Evolutionary conservation across 2,329 filamentous ascomycete genomes (phyloP).

Genomic region (Hypoxylon sp.): DNA sequence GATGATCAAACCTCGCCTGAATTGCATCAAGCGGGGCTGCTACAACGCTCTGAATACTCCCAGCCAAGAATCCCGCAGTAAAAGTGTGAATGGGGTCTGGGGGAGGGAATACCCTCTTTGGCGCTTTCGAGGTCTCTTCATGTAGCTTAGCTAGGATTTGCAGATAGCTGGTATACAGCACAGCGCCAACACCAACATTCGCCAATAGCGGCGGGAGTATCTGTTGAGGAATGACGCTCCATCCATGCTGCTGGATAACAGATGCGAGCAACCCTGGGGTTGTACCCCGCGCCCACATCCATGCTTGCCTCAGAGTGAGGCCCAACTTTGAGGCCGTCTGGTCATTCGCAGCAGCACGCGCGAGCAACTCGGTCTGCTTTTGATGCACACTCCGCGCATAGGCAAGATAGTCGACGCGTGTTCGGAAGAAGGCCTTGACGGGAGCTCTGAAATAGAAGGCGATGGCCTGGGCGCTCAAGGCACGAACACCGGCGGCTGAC

Average conservation of each 20-base stretch:
- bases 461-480: slow-evolving; percentile 84
- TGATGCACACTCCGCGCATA: slow-evolving; percentile 70
- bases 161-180: slow-evolving; percentile 82
- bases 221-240: slow-evolving; percentile 81
- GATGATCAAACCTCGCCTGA: slow-evolving; percentile 78
- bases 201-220: slow-evolving; percentile 82
- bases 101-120: slow-evolving; percentile 78
- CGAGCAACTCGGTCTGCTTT: slow-evolving; percentile 59
- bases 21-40: slow-evolving; percentile 83
- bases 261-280: slow-evolving; percentile 78
- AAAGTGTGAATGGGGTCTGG: slow-evolving; percentile 75
- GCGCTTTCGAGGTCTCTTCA: slow-evolving; percentile 70
- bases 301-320: slow-evolving; percentile 59
- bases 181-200: slow-evolving; percentile 80
- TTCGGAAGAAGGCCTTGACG: slow-evolving; percentile 92
- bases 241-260: slow-evolving; percentile 78
- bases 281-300: slow-evolving; percentile 71
- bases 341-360: slow-evolving; percentile 57
- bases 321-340: slow-evolving; percentile 54
- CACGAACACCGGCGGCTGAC: slow-evolving; percentile 88
- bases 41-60: slow-evolving; percentile 77
- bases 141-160: slow-evolving; percentile 77
- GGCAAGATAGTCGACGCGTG: slow-evolving; percentile 84
- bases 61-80: slow-evolving; percentile 77
- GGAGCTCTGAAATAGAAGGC: slow-evolving; percentile 94